Evolutionary conservation across 1,139 yeast species (phyloP), one percentile per base, ranked within the genome.

Genomic region (Geotrichum candidum): DNA sequence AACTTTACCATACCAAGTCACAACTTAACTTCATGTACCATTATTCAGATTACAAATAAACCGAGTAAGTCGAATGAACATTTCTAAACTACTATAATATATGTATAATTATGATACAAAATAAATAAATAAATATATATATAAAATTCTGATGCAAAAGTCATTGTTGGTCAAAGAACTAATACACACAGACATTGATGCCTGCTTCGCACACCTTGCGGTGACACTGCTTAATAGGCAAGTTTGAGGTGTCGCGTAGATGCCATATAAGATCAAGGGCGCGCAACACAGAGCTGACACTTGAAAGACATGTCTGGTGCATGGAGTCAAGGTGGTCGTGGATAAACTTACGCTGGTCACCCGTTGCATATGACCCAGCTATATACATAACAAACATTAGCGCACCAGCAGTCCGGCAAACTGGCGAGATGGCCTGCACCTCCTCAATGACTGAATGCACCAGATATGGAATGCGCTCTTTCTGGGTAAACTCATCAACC

Each of bases 241-340:
- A 23, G 29, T 56, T 45, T 27, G 9, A 23, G 10, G 53, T 57
- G 38, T 59, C 64, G 3, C 58, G 57, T 7, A 62, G 54, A 33
- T 46, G 52, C 65, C 65, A 63, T 27, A 63, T 62, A 38, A 55
- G 31, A 10, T 58, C 45, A 35, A 63, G 51, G 7, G 63, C 64
- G 6, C 41, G 23, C 46, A 59, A 18, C 48, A 63, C 56, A 15
- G 59, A 25, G 11, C 55, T 57, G 27, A 62, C 64, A 41, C 61
- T 62, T 7, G 65, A 59, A 52, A 63, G 57, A 53, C 64, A 63
- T 27, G 62, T 62, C 25, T 53, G 56, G 38, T 61, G 54, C 64
- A 63, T 61, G 13, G 41, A 38, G 11, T 46, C 53, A 45, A 63
- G 27, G 33, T 62, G 64, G 23, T 50, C 53, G 7, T 41, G 51